A percentile compares a stretch with the other conserved stretches of the same genome.
Evolutionary conservation across 768 basidiomycete genomes (phyloP).

Genomic region (Tylopilus plumbeoviolaceoides): DNA sequence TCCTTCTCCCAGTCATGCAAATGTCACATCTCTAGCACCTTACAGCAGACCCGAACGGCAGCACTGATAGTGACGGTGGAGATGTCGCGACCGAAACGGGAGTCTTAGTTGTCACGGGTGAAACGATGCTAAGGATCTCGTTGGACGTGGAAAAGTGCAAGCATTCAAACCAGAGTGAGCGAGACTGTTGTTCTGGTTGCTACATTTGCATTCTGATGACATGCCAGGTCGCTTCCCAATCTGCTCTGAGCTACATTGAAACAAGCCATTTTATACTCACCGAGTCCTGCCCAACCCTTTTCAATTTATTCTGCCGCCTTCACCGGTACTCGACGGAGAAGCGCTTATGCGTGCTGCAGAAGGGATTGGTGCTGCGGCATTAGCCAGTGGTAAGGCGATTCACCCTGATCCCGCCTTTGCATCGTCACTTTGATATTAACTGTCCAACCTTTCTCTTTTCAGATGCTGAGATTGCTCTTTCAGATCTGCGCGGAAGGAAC

Average conservation of each 20-base stretch:
- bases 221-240: slow-evolving; percentile 56
- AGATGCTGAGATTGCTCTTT: slow-evolving; percentile 70
- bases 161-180: slow-evolving; percentile 63
- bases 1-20: too few species aligned
- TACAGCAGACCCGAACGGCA: slow-evolving; percentile 8
- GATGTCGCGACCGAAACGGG: slow-evolving; percentile 13
- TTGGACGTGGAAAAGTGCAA: slow-evolving; percentile 58
- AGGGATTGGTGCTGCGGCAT: slow-evolving; percentile 63
- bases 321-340: slow-evolving; percentile 63
- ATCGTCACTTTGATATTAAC: neutral
- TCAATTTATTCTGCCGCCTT: slow-evolving; percentile 74
- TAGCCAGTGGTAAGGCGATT: slow-evolving; percentile 60
- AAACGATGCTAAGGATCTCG: slow-evolving; percentile 63
- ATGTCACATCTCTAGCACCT: too few species aligned
- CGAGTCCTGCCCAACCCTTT: slow-evolving; percentile 74
- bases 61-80: slow-evolving; percentile 6
- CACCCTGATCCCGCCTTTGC: neutral
- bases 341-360: slow-evolving; percentile 78
- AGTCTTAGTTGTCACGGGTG: slow-evolving; percentile 49
- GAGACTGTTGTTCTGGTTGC: too few species aligned
- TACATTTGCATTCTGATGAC: too few species aligned
- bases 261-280: slow-evolving; percentile 77
- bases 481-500: slow-evolving; percentile 66
- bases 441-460: neutral
- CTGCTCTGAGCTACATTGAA: slow-evolving; percentile 78